A percentile compares a stretch with the other conserved stretches of the same genome.
These are phyloP conservation scores for Elsinoe arachidis DNA, from an alignment of 2,329 filamentous ascomycete species.

Conservation along the genomic window DNA sequence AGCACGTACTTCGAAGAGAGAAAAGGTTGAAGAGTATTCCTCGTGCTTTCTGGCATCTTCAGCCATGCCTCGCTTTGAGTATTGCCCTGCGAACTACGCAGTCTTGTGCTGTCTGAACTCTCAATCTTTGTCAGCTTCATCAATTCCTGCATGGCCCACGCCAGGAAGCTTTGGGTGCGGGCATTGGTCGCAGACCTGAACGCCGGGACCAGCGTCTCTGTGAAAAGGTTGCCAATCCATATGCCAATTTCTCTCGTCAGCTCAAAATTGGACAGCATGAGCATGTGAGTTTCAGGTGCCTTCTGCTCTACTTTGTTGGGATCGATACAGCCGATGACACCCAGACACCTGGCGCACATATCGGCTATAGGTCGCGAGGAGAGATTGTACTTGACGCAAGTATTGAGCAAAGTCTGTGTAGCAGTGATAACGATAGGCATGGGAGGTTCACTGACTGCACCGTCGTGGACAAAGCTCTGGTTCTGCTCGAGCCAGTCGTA, in stretches of 20 bases:
- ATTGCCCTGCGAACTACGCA: conserved; percentile 47
- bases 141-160: conserved; percentile 89
- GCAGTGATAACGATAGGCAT: conserved; percentile 63
- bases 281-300: conserved; percentile 69
- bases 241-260: conserved; percentile 68
- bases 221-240: conserved; percentile 76
- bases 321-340: conserved; percentile 83
- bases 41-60: conserved; percentile 64
- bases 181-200: conserved; percentile 88
- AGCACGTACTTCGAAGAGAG: conserved; percentile 75
- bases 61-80: conserved; percentile 67
- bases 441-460: conserved; percentile 74
- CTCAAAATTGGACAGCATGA: conserved; percentile 81
- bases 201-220: conserved; percentile 80
- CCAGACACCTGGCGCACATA: conserved; percentile 73
- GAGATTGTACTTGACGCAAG: conserved; percentile 69
- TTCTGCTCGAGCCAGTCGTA: conserved; percentile 61
- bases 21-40: conserved; percentile 81
- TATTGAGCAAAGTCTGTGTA: conserved; percentile 73
- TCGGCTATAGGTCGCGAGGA: conserved; percentile 58
- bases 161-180: conserved; percentile 79
- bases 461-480: conserved; percentile 70
- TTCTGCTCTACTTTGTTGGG: conserved; percentile 78
- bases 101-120: conserved; percentile 43
- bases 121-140: conserved; percentile 69